These are phyloP conservation scores for Salix dunnii DNA, from an alignment of 345 rosid genomes.

Conservation along the genomic window DNA sequence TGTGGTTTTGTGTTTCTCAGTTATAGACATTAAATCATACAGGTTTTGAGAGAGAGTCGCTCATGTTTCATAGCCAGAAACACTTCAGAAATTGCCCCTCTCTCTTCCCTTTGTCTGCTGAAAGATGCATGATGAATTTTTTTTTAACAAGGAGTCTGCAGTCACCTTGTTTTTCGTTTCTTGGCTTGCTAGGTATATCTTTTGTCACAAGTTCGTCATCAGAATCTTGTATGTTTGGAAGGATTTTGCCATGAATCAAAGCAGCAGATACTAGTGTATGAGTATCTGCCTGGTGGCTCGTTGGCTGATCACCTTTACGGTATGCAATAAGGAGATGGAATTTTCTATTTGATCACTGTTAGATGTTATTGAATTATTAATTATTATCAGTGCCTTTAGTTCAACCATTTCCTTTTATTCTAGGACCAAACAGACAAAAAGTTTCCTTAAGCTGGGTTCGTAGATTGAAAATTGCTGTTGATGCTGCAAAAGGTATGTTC, in stretches of 20 bases:
- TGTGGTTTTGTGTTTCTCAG: too few relatives aligned
- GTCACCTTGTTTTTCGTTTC: neutral
- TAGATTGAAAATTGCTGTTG: conserved; percentile 81
- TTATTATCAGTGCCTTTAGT: neutral
- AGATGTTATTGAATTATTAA: neutral
- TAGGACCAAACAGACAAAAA: conserved; percentile 58
- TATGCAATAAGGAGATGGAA: conserved; percentile 15
- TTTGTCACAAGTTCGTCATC: conserved; percentile 73
- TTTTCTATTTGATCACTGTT: neutral
- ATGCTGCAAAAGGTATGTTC: conserved; percentile 88
- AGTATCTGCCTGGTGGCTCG: conserved; percentile 81
- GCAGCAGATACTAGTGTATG: conserved; percentile 85
- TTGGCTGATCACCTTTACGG: conserved; percentile 83
- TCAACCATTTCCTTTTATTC: neutral
- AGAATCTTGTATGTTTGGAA: conserved; percentile 79
- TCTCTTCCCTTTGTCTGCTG: neutral
- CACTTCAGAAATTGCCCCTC: too few relatives aligned
- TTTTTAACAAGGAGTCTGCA: too few relatives aligned
- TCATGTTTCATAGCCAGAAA: too few relatives aligned
- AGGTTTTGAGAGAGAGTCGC: too few relatives aligned
- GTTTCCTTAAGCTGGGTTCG: conserved; percentile 79
- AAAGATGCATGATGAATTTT: neutral
- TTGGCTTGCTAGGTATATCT: conserved; percentile 53
- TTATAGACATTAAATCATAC: too few relatives aligned
- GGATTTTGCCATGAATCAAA: conserved; percentile 82